phyloP scores from a whole-genome alignment of 1,284 basidiomycete species.

The Caloboletus inedulis region DNA sequence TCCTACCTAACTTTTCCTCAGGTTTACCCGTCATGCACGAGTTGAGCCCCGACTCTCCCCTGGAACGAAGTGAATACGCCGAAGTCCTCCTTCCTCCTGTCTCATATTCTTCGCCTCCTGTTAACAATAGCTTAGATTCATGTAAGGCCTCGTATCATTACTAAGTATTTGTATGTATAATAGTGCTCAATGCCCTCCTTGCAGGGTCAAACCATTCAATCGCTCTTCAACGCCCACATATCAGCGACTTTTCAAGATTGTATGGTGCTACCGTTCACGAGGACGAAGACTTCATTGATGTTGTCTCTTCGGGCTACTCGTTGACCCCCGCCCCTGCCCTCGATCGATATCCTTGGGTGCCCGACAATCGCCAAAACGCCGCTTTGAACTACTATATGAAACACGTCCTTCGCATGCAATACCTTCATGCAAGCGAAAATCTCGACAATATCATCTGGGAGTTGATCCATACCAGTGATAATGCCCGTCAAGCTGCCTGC shows the following conservation, averaged over 20 bases:
- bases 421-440: conserved; percentile 56
- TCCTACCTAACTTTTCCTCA: conserved; percentile 11
- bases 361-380: conserved; percentile 20
- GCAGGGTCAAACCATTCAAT: conserved; percentile 40
- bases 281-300: conserved; percentile 16
- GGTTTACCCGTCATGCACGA: conserved; percentile 37
- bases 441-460: conserved; percentile 50
- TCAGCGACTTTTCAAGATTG: conserved; percentile 29
- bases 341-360: conserved; percentile 15
- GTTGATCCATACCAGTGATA: conserved; percentile 36
- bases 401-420: conserved; percentile 61
- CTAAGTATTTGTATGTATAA: conserved; percentile 54
- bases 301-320: conserved; percentile 25
- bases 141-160: conserved; percentile 72
- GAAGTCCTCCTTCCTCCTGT: conserved; percentile 41
- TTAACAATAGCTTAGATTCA: conserved; percentile 47
- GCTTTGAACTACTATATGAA: conserved; percentile 35
- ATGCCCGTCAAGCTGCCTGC: conserved; percentile 54
- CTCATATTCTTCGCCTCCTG: conserved; percentile 33
- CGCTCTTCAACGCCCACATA: conserved; percentile 30
- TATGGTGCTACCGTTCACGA: conserved; percentile 10
- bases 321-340: conserved; percentile 7
- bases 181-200: conserved; percentile 66
- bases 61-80: conserved; percentile 36
- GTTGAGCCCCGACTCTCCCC: conserved; percentile 37